phyloP scores from a whole-genome alignment of 768 basidiomycete species.

The Amanita pallidorosea region DNA sequence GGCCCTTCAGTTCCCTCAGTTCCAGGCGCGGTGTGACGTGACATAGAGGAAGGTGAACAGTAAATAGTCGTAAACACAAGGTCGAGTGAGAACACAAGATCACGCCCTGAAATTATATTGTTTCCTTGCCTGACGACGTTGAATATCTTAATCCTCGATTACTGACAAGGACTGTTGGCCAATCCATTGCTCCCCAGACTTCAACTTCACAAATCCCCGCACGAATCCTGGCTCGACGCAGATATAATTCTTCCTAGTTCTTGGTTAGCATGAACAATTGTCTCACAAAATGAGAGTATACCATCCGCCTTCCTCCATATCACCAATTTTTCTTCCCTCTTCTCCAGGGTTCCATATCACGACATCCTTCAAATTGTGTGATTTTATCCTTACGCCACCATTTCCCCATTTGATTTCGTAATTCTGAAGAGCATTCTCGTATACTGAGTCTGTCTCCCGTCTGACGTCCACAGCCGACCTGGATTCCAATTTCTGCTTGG shows the following conservation, averaged over 20 bases:
- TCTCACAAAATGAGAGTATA: slow-evolving; percentile 21
- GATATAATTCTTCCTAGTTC: slow-evolving; percentile 69
- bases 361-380: slow-evolving; percentile 57
- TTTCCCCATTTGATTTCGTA: slow-evolving; percentile 54
- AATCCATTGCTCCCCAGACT: slow-evolving; percentile 60
- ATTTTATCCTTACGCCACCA: slow-evolving; percentile 42
- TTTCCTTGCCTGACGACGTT: no score
- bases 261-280: not conserved
- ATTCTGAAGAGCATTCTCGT: slow-evolving; percentile 46
- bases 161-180: slow-evolving; percentile 64
- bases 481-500: slow-evolving; percentile 42
- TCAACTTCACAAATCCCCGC: slow-evolving; percentile 54
- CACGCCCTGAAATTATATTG: no score
- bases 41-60: no score
- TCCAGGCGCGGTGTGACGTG: no score
- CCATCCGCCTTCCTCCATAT: slow-evolving; percentile 91
- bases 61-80: no score
- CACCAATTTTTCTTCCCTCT: slow-evolving; percentile 64
- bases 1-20: not conserved
- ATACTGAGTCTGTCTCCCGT: slow-evolving; percentile 64
- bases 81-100: no score
- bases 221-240: slow-evolving; percentile 92
- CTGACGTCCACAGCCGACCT: slow-evolving; percentile 58
- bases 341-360: slow-evolving; percentile 94
- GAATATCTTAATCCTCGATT: slow-evolving; percentile 4